Percentiles rank a stretch among this genome's conserved stretches.
Evolutionary conservation across 768 basidiomycete genomes (phyloP).

Genomic region (Suillus variegatus): DNA sequence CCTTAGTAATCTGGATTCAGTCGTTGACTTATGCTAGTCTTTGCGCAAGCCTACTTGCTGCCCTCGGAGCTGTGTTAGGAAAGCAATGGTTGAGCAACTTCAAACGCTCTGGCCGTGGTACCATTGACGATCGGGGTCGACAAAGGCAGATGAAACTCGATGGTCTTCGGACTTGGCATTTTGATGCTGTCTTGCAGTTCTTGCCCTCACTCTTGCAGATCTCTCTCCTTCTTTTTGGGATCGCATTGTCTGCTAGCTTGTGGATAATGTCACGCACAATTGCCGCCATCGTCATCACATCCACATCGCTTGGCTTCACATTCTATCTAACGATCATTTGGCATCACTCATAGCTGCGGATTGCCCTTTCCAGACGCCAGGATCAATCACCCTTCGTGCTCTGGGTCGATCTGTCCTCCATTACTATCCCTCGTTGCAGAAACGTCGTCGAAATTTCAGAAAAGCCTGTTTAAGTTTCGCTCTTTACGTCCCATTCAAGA

Average conservation of each 20-base stretch:
- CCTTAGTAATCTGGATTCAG: slow-evolving; percentile 14
- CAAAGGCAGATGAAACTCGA: slow-evolving; percentile 13
- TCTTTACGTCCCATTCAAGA: slow-evolving; percentile 8
- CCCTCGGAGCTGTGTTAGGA: slow-evolving; percentile 14
- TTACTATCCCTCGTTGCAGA: slow-evolving; percentile 1
- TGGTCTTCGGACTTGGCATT: slow-evolving; percentile 11
- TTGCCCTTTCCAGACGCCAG: slow-evolving; percentile 12
- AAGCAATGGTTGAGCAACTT: slow-evolving; percentile 14
- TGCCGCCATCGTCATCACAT: background rate
- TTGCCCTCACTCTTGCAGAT: slow-evolving; percentile 12
- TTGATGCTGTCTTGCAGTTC: slow-evolving; percentile 5
- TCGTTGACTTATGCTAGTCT: slow-evolving; percentile 18
- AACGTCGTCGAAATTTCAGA: slow-evolving; percentile 2
- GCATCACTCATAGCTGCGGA: slow-evolving; percentile 6
- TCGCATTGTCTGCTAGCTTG: slow-evolving; percentile 4
- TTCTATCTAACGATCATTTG: slow-evolving; percentile 11
- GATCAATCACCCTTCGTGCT: background rate
- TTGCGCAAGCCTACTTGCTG: slow-evolving; percentile 16
- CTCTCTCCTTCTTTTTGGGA: slow-evolving; percentile 11
- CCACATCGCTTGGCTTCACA: background rate
- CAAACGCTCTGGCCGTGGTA: slow-evolving; percentile 9
- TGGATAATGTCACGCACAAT: slow-evolving; percentile 1
- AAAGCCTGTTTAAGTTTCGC: background rate
- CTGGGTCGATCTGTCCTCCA: background rate
- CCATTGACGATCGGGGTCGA: slow-evolving; percentile 6